Evolutionary conservation across 139 green algal species (phyloP).

Genomic region (Tetradesmus lagerheimii): DNA sequence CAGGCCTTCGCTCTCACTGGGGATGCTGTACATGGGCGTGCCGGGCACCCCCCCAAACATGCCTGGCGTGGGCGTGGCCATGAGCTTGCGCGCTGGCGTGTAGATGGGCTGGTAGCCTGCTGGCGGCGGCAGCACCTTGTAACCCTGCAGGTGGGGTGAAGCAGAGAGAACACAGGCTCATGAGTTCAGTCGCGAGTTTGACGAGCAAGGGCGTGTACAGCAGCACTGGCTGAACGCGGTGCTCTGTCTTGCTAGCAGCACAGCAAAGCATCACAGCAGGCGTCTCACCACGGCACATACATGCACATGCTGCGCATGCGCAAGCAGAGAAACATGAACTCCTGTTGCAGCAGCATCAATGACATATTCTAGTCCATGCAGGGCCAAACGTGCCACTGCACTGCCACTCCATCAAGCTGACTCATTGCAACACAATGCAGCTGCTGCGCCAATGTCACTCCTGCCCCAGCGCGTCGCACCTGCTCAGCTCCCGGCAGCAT

Average conservation of each 20-base stretch:
- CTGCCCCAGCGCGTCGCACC: constrained; percentile 40
- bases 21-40: constrained; percentile 91
- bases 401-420: neutral
- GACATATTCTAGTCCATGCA: too few species aligned
- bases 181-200: neutral
- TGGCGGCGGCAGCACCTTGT: constrained; percentile 84
- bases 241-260: too few species aligned
- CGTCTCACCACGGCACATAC: too few species aligned
- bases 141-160: constrained; percentile 17
- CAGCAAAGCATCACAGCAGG: too few species aligned
- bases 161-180: neutral
- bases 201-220: neutral
- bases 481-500: constrained; percentile 91
- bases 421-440: neutral
- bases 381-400: neutral
- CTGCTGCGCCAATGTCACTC: neutral
- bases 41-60: constrained; percentile 60
- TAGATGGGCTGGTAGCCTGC: constrained; percentile 93
- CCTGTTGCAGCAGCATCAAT: too few species aligned
- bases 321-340: too few species aligned
- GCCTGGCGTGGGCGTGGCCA: constrained; percentile 91
- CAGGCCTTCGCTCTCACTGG: constrained; percentile 85
- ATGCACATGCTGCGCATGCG: neutral
- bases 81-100: constrained; percentile 94
- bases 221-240: neutral